A percentile compares a stretch with the other conserved stretches of the same genome.
These are phyloP conservation scores for Desmodesmus armatus DNA, from an alignment of 139 green algal genomes.

Conservation along the genomic window DNA sequence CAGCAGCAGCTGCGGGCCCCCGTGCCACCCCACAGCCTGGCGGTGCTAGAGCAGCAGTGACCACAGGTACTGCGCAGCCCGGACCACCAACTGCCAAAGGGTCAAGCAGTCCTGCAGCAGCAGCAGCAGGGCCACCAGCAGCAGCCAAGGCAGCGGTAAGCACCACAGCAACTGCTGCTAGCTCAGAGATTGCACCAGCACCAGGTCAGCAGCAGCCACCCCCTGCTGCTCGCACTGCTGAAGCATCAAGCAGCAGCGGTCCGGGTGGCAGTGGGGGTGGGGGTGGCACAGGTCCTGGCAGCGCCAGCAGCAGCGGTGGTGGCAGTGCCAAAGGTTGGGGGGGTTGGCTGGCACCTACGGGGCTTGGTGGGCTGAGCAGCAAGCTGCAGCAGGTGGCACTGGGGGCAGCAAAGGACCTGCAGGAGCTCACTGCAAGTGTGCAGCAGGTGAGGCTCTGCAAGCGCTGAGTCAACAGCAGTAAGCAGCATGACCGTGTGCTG, in stretches of 20 bases:
- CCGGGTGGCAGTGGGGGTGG: background rate
- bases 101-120: background rate
- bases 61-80: background rate
- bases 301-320: slow-evolving; percentile 23
- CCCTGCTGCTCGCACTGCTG: background rate
- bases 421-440: slow-evolving; percentile 54
- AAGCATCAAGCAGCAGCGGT: background rate
- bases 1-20: background rate
- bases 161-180: slow-evolving; percentile 20
- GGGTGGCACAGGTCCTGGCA: background rate
- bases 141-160: background rate
- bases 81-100: background rate
- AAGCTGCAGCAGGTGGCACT: slow-evolving; percentile 45
- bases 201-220: background rate
- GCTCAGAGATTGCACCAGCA: background rate
- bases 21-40: background rate
- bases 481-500: no score
- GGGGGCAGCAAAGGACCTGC: slow-evolving; percentile 51
- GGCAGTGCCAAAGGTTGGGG: slow-evolving; percentile 34
- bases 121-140: background rate
- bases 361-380: slow-evolving; percentile 32
- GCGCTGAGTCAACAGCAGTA: background rate
- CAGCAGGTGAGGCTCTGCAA: slow-evolving; percentile 52
- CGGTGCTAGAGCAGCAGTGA: background rate
- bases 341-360: no score